Evolutionary conservation across 2,329 filamentous ascomycete genomes (phyloP), one percentile per base, ranked within the genome.

Genomic region (Scedosporium aurantiacum): DNA sequence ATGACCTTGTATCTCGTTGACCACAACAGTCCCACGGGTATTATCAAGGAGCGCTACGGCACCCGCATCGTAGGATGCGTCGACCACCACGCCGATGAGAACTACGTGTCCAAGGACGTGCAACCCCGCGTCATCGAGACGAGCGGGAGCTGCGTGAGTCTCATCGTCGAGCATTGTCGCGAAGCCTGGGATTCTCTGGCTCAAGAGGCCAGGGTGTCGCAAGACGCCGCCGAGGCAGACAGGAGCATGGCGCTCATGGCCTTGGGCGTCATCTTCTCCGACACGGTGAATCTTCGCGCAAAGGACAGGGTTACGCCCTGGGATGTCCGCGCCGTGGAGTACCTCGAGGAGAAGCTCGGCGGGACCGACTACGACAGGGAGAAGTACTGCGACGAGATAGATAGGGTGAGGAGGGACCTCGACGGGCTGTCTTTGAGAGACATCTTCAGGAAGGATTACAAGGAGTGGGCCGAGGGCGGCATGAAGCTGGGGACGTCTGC

Each of bases 371-470:
- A 61, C 67, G 75, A 83, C 61, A 76, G 82, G 5, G 70, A 74
- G 0, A 69, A 63, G 3, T 90, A 86, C 70, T 90, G 82, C 69
- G 70, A 79, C 4, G 75, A 82, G 61, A 79, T 92, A 27, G 76
- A 78, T 1, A 72, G 72, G 4, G 85, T 89, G 4, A 92, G 92
- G 72, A 81, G 84, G 64, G 82, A 91, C 65, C 79, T 94, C 59
- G 82, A 79, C 2, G 66, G 69, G 0, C 73, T 94, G 55, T 76
- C 74, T 43, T 72, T 91, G 65, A 75, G 80, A 23, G 89, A 92
- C 66, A 80, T 92, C 45, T 73, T 93, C 60, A 79, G 88, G 65
- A 93, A 93, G 71, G 90, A 95, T 73, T 95, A 92, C 74, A 95
- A 95, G 75, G 80, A 89, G 69, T 94, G 89, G 89, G 75, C 74